Conservation (phyloP, 148 eudicot species). For the Limonium bicolor region DNA sequence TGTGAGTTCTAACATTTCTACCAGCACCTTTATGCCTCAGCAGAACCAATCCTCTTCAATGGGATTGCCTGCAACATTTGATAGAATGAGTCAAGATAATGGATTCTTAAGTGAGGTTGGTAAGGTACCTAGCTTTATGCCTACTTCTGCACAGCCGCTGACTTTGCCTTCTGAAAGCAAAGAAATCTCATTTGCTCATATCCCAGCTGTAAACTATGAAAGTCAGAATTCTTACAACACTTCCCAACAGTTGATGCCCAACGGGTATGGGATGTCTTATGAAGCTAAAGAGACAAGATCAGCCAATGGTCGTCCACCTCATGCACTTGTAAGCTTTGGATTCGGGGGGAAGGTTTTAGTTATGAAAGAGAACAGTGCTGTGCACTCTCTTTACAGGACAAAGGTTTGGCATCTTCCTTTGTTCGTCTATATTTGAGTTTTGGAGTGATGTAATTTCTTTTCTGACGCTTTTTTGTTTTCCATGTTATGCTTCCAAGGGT, state of each 20-base stretch:
- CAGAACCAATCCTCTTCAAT: conserved; percentile 6
- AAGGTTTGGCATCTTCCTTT: conserved; percentile 35
- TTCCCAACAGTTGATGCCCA: conserved; percentile 34
- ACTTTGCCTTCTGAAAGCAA: conserved; percentile 17
- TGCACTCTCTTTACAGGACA: conserved; percentile 29
- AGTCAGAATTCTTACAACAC: conserved; percentile 18
- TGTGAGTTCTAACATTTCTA: conserved; percentile 9
- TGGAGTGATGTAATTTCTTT: not conserved
- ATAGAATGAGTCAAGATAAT: conserved; percentile 18
- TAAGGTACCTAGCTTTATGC: conserved; percentile 25
- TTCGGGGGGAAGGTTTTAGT: conserved; percentile 88
- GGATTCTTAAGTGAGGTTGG: conserved; percentile 12
- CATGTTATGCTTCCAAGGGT: conserved; percentile 31
- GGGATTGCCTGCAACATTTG: conserved; percentile 17
- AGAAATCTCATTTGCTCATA: conserved; percentile 25
- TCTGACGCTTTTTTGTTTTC: not conserved
- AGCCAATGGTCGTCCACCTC: conserved; percentile 63
- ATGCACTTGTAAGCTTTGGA: conserved; percentile 78
- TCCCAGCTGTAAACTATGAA: conserved; percentile 18
- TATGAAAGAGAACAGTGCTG: conserved; percentile 35
- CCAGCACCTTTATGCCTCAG: conserved; percentile 9
- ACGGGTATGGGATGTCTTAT: conserved; percentile 24
- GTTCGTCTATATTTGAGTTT: not conserved
- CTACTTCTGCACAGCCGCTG: conserved; percentile 22
- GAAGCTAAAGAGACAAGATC: conserved; percentile 37